phyloP scores from a whole-genome alignment of 768 basidiomycete genomes.

The Calocera cornea region DNA sequence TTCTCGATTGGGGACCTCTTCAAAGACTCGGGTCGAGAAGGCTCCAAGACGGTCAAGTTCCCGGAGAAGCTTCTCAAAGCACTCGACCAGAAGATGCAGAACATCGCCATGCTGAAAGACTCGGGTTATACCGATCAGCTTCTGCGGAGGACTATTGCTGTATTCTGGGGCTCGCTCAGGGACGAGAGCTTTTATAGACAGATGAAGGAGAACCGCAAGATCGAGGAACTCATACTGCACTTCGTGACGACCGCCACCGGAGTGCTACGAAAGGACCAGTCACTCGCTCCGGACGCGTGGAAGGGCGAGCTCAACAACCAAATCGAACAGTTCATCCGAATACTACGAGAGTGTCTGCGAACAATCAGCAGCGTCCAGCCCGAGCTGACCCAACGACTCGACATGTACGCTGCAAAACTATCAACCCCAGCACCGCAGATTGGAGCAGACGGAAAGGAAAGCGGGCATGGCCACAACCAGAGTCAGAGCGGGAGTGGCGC shows the following conservation, averaged over 20 bases:
- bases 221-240: conserved; percentile 92
- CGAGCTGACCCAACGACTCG: conserved; percentile 68
- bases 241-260: conserved; percentile 85
- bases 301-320: conserved; percentile 87
- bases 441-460: background rate
- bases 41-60: conserved; percentile 77
- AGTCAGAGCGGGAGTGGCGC: background rate
- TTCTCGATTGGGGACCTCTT: conserved; percentile 63
- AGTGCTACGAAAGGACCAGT: conserved; percentile 79
- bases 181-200: conserved; percentile 73
- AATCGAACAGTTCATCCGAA: conserved; percentile 73
- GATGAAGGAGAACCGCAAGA: conserved; percentile 92
- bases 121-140: conserved; percentile 80
- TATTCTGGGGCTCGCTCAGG: conserved; percentile 83
- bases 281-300: conserved; percentile 75
- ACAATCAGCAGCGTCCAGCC: conserved; percentile 64
- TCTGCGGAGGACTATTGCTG: conserved; percentile 77
- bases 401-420: conserved; percentile 71
- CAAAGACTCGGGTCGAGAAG: conserved; percentile 54
- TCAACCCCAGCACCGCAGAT: conserved; percentile 34
- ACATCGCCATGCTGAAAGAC: conserved; percentile 89
- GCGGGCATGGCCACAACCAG: background rate
- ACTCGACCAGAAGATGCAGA: conserved; percentile 75
- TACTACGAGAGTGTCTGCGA: conserved; percentile 68
- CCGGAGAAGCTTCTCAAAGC: conserved; percentile 89